Evolutionary conservation across 192 early-diverging fungal genomes (phyloP).

Genomic region (Umbelopsis isabellina): DNA sequence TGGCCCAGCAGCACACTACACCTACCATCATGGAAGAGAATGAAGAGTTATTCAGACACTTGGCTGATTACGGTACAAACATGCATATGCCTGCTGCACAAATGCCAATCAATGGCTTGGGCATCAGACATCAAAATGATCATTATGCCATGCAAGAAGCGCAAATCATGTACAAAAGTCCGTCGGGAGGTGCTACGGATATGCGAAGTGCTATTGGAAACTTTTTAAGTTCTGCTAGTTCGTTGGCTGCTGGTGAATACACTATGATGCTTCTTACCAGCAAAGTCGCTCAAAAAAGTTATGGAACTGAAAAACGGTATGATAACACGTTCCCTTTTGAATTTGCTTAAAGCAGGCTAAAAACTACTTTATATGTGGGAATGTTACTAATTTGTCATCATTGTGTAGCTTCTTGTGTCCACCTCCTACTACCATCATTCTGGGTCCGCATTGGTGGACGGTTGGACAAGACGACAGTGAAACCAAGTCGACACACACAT

Average conservation of each 20-base stretch:
- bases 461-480: constrained; percentile 16
- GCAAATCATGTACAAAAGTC: constrained; percentile 22
- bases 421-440: constrained; percentile 76
- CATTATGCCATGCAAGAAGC: constrained; percentile 17
- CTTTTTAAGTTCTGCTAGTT: constrained; percentile 42
- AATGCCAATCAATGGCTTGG: constrained; percentile 3
- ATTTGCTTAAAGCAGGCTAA: not conserved
- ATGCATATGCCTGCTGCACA: not conserved
- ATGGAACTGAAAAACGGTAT: constrained; percentile 88
- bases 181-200: constrained; percentile 12
- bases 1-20: constrained; percentile 12
- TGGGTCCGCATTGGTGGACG: constrained; percentile 73
- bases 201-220: constrained; percentile 19
- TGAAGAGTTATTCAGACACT: constrained; percentile 22
- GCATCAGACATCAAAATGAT: constrained; percentile 11
- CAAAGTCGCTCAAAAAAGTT: constrained; percentile 91
- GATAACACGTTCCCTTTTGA: not conserved
- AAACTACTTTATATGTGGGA: not conserved
- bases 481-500: not conserved
- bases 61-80: constrained; percentile 22
- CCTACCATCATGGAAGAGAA: constrained; percentile 26
- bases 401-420: constrained; percentile 75
- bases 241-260: constrained; percentile 51
- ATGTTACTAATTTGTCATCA: not conserved
- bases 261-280: constrained; percentile 80